A percentile compares a stretch with the other conserved stretches of the same genome.
Evolutionary conservation across 2,329 filamentous ascomycete genomes (phyloP).

Genomic region (Colletotrichum horii): DNA sequence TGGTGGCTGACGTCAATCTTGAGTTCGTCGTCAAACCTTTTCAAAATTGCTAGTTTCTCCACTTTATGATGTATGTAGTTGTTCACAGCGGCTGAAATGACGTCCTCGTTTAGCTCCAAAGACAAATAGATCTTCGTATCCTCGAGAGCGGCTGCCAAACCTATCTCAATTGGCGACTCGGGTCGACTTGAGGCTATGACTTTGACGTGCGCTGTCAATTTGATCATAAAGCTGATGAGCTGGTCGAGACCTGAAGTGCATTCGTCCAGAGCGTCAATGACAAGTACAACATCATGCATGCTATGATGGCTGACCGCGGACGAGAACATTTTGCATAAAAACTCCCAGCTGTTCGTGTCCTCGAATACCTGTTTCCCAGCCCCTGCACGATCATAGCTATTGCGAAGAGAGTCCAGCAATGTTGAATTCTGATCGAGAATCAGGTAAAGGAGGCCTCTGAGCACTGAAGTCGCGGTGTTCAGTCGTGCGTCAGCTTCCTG

Average conservation of each 20-base stretch:
- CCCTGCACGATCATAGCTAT: slow-evolving; percentile 26
- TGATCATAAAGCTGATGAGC: slow-evolving; percentile 40
- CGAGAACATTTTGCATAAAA: slow-evolving; percentile 42
- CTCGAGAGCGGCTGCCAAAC: slow-evolving; percentile 25
- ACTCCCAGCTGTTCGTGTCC: slow-evolving; percentile 31
- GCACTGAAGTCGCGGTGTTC: slow-evolving; percentile 43
- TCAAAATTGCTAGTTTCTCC: slow-evolving; percentile 23
- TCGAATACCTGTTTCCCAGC: slow-evolving; percentile 38
- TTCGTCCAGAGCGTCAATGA: slow-evolving; percentile 32
- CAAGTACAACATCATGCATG: slow-evolving; percentile 32
- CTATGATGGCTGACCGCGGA: slow-evolving; percentile 42
- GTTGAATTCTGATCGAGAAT: slow-evolving; percentile 31
- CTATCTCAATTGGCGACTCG: slow-evolving; percentile 36
- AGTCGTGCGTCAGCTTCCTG: slow-evolving; percentile 39
- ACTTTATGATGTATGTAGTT: slow-evolving; percentile 39
- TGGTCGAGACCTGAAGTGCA: not conserved
- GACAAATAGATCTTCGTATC: slow-evolving; percentile 28
- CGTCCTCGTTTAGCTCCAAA: slow-evolving; percentile 40
- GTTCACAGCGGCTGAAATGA: slow-evolving; percentile 37
- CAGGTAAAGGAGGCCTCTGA: slow-evolving; percentile 47
- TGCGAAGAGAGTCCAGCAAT: too few species aligned
- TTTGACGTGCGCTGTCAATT: slow-evolving; percentile 31
- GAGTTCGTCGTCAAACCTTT: not conserved
- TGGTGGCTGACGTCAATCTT: slow-evolving; percentile 14
- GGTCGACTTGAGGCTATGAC: slow-evolving; percentile 53